Conservation (phyloP, 768 basidiomycete genomes). For the Trametes cinnabarina region DNA sequence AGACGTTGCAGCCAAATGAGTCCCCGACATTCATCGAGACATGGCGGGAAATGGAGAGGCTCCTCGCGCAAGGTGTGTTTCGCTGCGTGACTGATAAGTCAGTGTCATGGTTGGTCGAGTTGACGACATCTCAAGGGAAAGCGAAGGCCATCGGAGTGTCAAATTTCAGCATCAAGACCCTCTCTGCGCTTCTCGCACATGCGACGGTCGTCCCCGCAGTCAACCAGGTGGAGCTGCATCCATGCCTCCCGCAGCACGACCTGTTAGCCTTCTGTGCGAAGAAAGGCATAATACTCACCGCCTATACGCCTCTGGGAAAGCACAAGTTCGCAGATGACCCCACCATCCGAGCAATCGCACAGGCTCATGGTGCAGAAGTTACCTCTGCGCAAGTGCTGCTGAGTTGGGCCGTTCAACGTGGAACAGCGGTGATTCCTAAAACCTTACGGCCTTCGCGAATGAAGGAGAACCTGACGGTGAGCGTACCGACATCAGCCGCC, state of each 20-base stretch:
- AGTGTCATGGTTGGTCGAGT: not conserved
- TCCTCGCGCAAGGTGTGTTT: slow-evolving; percentile 17
- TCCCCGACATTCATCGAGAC: slow-evolving; percentile 32
- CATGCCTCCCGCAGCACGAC: slow-evolving; percentile 62
- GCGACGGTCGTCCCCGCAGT: slow-evolving; percentile 59
- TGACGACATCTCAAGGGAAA: slow-evolving; percentile 25
- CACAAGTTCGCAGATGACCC: slow-evolving; percentile 44
- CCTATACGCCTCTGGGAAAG: slow-evolving; percentile 52
- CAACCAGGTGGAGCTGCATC: slow-evolving; percentile 72
- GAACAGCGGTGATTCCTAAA: slow-evolving; percentile 44
- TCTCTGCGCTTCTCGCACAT: slow-evolving; percentile 40
- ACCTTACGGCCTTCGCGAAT: slow-evolving; percentile 43
- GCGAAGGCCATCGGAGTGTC: slow-evolving; percentile 39
- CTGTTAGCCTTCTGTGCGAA: slow-evolving; percentile 53
- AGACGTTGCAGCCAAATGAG: slow-evolving; percentile 24
- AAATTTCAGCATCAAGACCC: slow-evolving; percentile 44
- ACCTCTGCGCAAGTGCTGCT: slow-evolving; percentile 47
- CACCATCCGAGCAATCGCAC: slow-evolving; percentile 39
- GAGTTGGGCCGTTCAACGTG: slow-evolving; percentile 48
- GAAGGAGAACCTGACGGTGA: slow-evolving; percentile 43
- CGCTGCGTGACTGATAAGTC: too few species aligned
- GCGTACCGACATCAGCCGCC: too few species aligned
- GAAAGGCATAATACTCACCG: slow-evolving; percentile 61
- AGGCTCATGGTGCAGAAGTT: slow-evolving; percentile 38
- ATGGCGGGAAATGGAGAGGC: slow-evolving; percentile 37